Base-by-base conservation (phyloP, 73 alveolate species). In the Paramecium primaurelia region DNA sequence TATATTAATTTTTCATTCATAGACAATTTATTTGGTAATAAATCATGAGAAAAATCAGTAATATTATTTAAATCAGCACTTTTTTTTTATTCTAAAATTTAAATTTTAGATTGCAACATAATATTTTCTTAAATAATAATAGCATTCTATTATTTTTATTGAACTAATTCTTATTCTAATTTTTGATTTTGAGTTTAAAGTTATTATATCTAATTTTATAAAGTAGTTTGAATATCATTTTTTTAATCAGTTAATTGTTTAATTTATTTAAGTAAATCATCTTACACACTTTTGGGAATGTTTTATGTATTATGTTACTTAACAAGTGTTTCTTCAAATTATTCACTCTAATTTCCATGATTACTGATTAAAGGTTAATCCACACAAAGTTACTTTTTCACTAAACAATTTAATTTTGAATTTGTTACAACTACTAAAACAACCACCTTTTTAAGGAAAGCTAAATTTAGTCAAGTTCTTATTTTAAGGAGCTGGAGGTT, bases 401-500 rank as follows among this genome's bases (percentile, higher is more conserved):
- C 88, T 75, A 28, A 28, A 34, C 9, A n/a, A 73, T 6, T 32
- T 12, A 36, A 12, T 16, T 22, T 22, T 11, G 22, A 68, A 68
- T 68, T 34, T 14, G 16, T 25, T 64, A 64, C 84, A 64, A 34
- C 84, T 64, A 26, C 88, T 36, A 42, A 36, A 36, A 14, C 68
- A 30, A 22, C 60, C 60, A 12, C 68, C 88, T 12, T 75, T 75
- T 75, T 36, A 11, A 36, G 88, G 88, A 40, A 75, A 75, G 59
- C 88, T 38, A 10, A 75, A 75, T 75, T 75, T 75, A 26, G 60
- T 75, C 20, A 22, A 25, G 12, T 75, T 75, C 51, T 75, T 75
- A 38, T 75, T 75, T 42, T 36, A 12, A 10, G 88, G 88, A 11
- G 88, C 88, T 11, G 88, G 88, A 18, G 88, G 88, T 38, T 75